Evolutionary conservation across 2,329 filamentous ascomycete genomes (phyloP).

Genomic region (Ophiostoma montium): DNA sequence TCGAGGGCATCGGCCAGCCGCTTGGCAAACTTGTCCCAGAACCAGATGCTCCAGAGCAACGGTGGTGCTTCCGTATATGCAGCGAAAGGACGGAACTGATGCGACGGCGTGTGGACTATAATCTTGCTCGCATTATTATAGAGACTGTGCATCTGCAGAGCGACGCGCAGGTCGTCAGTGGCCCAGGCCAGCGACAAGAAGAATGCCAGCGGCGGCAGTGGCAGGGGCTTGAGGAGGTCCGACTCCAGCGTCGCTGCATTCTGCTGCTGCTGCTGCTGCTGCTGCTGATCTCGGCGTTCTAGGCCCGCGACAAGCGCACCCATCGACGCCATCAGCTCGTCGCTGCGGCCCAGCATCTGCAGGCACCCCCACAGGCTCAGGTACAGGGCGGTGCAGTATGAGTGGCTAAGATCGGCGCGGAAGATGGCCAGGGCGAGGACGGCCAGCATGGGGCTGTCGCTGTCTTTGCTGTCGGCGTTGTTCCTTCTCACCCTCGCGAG

Average conservation of each 20-base stretch:
- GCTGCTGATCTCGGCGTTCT: too few species aligned
- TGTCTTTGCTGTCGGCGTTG: neutral
- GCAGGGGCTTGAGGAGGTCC: neutral
- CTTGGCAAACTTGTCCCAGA: conserved; percentile 15
- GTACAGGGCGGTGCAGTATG: conserved; percentile 5
- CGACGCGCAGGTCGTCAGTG: conserved; percentile 11
- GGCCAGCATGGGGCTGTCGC: conserved; percentile 12
- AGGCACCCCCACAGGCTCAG: conserved; percentile 9
- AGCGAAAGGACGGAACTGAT: too few species aligned
- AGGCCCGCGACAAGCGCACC: neutral
- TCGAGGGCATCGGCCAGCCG: conserved; percentile 5
- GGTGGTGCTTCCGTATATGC: neutral
- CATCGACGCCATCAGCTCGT: conserved; percentile 6
- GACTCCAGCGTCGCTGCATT: too few species aligned
- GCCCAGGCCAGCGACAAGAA: conserved; percentile 15
- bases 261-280: too few species aligned
- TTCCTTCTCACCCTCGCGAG: neutral
- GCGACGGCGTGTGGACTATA: too few species aligned
- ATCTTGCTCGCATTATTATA: too few species aligned
- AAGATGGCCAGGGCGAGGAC: conserved; percentile 17
- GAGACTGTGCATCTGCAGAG: conserved; percentile 14
- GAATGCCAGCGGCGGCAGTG: conserved; percentile 13
- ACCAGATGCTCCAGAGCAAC: conserved; percentile 13
- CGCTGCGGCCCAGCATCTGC: conserved; percentile 3
- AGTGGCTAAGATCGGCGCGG: conserved; percentile 2